Base-by-base conservation (phyloP, 257 asterid genomes). In the Plantago elongata region DNA sequence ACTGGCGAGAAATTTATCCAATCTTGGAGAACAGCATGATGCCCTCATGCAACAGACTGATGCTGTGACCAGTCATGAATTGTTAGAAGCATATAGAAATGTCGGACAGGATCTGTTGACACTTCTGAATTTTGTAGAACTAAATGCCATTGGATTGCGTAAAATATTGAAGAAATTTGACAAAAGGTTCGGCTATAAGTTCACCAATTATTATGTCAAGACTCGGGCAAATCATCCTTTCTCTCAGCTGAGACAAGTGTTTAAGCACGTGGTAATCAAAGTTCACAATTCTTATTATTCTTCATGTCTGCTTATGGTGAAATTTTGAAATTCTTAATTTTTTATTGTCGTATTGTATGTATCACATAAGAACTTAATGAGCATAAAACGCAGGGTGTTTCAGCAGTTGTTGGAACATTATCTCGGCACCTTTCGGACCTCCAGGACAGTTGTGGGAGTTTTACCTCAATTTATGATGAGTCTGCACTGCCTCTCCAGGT, bases 201-300 rank as follows among this genome's bases (percentile, higher is more conserved):
- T 90, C 84, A 90, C 97, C 43, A 78, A 84, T 65, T 81, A 90
- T 69, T 90, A 87, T 38, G 95, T 90, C 74, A 90, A 87, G 79
- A 87, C 97, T 54, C 90, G 97, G 14, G 95, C 95, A 7, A 83
- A 87, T 68, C 97, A 90, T 77, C 95, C 97, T 47, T 90, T 84
- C 74, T 90, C 97, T 60, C 97, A 90, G 84, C 88, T 90, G 57
- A 81, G 71, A 64, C 97, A 89, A 78, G 91, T 89, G 70, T 83
- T 87, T 66, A 89, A 87, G 81, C 97, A 89, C 51, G 97, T 89
- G 97, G 97, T 89, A 72, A 66, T 16, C 47, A 3, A 43, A 45
- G 4, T 45, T 55, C 27, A 22, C 27, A 22, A 22, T 40, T 15
- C 12, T 45, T 50, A 18, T 43, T 51, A 44, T 16, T 51, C 50